Evolutionary conservation across 1,284 basidiomycete genomes (phyloP), one percentile per base, ranked within the genome.

Genomic region (Trichosporon inkin): DNA sequence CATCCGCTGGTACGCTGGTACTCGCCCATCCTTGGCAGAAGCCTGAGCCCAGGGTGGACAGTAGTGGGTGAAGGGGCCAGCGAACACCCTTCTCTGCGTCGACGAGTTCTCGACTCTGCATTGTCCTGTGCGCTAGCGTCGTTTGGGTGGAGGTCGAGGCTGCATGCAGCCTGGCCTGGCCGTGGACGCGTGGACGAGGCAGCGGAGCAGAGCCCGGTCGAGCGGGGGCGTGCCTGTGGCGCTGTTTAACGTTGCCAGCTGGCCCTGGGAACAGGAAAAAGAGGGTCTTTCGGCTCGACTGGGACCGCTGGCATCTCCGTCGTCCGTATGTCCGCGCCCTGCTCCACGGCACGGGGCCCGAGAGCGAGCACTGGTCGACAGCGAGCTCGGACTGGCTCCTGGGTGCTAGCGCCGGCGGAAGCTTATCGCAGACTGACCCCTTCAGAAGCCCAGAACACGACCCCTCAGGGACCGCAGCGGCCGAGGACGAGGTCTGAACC

Each of bases 381-480:
- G 24, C 6, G 14, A 2, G 24, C 6, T 8, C 28, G 8, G 28
- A 32, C 28, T 32, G 28, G 28, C 14, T 8, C 22, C 24, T n/a
- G 28, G 28, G 24, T 8, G 44, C 24, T n/a, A 10, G 24, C 20
- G 22, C 44, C 24, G n/a, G 44, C 44, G 44, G 44, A 49, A 49
- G 44, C 44, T 49, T 49, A 49, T 49, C n/a, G 44, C 14, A n/a
- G 44, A 28, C 28, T 32, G 22, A 49, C 44, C 44, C 44, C 28
- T 49, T 28, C 44, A 49, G 24, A 49, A 49, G 44, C 28, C 44
- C 28, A 49, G 44, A 49, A 49, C 44, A 32, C n/a, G 24, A 49
- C 28, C 44, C 28, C 44, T 28, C 44, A n/a, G 44, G 28, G 44
- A n/a, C 28, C 22, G 22, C 44, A 22, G 16, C 6, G 8, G 44